Percentiles rank a stretch among this genome's conserved stretches.
Conservation (phyloP, 345 rosid genomes). For the Anastatica hierochuntica region DNA sequence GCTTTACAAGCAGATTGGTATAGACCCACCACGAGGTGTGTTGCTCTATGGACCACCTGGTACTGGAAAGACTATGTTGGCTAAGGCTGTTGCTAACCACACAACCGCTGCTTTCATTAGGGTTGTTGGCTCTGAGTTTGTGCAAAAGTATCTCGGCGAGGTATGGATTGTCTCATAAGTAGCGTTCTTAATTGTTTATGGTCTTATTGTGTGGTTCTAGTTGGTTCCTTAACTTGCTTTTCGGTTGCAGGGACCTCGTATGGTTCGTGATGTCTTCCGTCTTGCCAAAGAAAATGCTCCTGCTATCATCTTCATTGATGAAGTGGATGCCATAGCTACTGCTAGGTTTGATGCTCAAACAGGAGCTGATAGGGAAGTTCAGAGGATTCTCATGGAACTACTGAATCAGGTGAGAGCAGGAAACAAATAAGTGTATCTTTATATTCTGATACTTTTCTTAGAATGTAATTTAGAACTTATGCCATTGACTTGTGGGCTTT, state of each 20-base stretch:
- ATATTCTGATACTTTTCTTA: not conserved
- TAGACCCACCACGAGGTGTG: slow-evolving; percentile 97
- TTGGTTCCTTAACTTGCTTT: not conserved
- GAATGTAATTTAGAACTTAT: not conserved
- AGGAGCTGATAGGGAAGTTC: slow-evolving; percentile 99
- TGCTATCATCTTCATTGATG: slow-evolving; percentile 93
- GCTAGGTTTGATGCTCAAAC: slow-evolving; percentile 99
- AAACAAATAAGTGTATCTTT: not conserved
- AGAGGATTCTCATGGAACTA: slow-evolving; percentile 91
- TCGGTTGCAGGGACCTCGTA: slow-evolving; percentile 81
- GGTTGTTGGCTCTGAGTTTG: slow-evolving; percentile 99
- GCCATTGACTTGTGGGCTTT: not conserved
- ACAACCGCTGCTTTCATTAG: slow-evolving; percentile 97
- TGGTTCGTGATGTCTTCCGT: slow-evolving; percentile 99
- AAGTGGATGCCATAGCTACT: slow-evolving; percentile 96
- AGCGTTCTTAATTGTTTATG: not conserved
- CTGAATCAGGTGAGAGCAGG: slow-evolving; percentile 62
- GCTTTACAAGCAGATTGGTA: slow-evolving; percentile 90
- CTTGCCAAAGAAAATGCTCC: slow-evolving; percentile 99
- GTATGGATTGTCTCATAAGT: slow-evolving; percentile 24
- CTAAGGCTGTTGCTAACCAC: slow-evolving; percentile 96
- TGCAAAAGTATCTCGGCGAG: slow-evolving; percentile 97
- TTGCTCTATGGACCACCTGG: slow-evolving; percentile 98
- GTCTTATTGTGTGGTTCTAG: not conserved
- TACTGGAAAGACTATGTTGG: slow-evolving; percentile 98